A percentile compares a stretch with the other conserved stretches of the same genome.
phyloP scores from a whole-genome alignment of 441 rosid species.

The Francoa sonchifolia region DNA sequence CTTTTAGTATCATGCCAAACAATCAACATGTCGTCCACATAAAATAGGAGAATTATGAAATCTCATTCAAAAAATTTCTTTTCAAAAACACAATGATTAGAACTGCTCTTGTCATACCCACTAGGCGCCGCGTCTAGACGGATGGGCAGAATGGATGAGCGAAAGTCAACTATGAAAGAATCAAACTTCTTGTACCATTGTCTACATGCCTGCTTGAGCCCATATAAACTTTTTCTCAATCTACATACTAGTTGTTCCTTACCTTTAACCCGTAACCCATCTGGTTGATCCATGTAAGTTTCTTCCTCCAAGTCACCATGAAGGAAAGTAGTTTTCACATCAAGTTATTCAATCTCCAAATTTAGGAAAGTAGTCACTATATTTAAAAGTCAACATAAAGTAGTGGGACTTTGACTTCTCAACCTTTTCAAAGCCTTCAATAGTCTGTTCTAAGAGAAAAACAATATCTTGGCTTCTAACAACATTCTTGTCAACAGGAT shows the following conservation, averaged over 20 bases:
- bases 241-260: not conserved
- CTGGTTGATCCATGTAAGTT: not conserved
- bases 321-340: not conserved
- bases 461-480: conserved; percentile 3
- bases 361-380: too few species aligned
- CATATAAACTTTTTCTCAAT: not conserved
- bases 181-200: not conserved
- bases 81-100: not conserved
- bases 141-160: too few species aligned
- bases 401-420: not conserved
- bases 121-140: too few species aligned
- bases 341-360: not conserved
- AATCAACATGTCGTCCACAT: conserved; percentile 1
- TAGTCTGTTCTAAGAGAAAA: not conserved
- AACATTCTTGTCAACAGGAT: not conserved
- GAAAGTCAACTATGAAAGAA: not conserved
- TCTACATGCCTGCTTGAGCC: not conserved
- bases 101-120: not conserved
- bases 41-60: not conserved
- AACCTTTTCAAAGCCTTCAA: not conserved
- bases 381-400: not conserved
- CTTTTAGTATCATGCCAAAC: not conserved
- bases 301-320: conserved; percentile 2
- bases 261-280: not conserved
- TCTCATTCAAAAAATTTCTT: not conserved